Evolutionary conservation across 371 early-diverging fungal genomes (phyloP), one percentile per base, ranked within the genome.

Genomic region (Zychaea mexicana): DNA sequence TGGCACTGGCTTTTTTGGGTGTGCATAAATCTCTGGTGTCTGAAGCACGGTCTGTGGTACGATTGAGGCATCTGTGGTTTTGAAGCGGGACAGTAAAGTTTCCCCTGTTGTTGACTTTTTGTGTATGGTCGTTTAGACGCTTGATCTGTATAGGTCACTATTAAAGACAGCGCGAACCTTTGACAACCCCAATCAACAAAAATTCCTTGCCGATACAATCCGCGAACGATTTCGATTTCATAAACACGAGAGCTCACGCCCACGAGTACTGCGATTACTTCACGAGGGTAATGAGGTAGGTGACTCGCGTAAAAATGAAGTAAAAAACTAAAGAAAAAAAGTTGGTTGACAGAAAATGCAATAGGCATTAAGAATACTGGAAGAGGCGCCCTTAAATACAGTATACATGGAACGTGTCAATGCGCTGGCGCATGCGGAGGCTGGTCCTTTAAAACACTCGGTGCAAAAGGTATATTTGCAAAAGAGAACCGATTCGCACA

Each of bases 221-320:
- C 59, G 60, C 1, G 72, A 72, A 53, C 65, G 72, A n/a, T 72
- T 72, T 46, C 68, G 64, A 7, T 72, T 68, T 26, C 69, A 72
- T 45, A 56, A 52, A 30, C 57, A 63, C 42, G 68, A 72, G 27
- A 72, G 66, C 0, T 72, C 72, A n/a, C 61, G 63, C 6, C 45
- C 19, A 26, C 60, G 47, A 32, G 47, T 66, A 5, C 19, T 72
- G 6, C 22, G n/a, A 13, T 61, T 46, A 26, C 49, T 72, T 12
- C 28, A 49, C 0, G 72, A 72, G 38, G 72, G 66, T 10, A 54
- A 60, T 17, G 60, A 63, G 53, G 72, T 72, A 56, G 15, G 38
- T n/a, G n/a, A n/a, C n/a, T n/a, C n/a, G n/a, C n/a, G n/a, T n/a
- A 24, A 52, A 24, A 21, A 46, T 8, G 17, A 46, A 26, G 17